A percentile compares a stretch with the other conserved stretches of the same genome.
These are phyloP conservation scores for Talaromyces sp. DNA, from an alignment of 2,329 filamentous ascomycete genomes.

Conservation along the genomic window DNA sequence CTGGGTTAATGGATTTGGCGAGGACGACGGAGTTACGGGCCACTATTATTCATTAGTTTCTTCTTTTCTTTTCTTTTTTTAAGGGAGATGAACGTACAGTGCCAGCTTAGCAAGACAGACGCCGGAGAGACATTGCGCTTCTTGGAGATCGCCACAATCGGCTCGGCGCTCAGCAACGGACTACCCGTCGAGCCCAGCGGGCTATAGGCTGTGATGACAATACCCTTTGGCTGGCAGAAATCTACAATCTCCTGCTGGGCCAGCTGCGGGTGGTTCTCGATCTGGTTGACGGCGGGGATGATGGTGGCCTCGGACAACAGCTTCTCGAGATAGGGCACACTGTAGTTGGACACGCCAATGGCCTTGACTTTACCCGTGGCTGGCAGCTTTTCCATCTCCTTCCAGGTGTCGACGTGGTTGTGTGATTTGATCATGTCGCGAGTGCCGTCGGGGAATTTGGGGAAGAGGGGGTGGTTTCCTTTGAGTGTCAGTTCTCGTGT, in stretches of 20 bases:
- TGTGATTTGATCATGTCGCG: constrained; percentile 66
- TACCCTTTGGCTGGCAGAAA: constrained; percentile 48
- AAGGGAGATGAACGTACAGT: constrained; percentile 27
- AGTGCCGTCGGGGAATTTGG: constrained; percentile 66
- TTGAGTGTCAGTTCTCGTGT: constrained; percentile 26
- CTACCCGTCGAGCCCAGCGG: constrained; percentile 39
- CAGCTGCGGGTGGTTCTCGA: constrained; percentile 51
- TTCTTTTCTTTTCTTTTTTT: neutral
- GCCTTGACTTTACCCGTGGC: constrained; percentile 41
- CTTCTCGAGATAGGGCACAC: constrained; percentile 42
- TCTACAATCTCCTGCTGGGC: constrained; percentile 46
- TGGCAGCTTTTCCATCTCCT: constrained; percentile 44
- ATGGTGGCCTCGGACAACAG: constrained; percentile 42
- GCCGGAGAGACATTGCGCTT: constrained; percentile 35
- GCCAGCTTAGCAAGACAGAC: constrained; percentile 40
- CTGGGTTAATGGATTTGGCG: constrained; percentile 37
- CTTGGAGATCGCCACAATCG: constrained; percentile 37
- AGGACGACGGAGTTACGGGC: constrained; percentile 37
- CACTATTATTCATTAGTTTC: constrained; percentile 19
- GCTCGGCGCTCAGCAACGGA: constrained; percentile 37
- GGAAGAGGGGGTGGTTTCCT: constrained; percentile 50
- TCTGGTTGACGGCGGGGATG: constrained; percentile 46
- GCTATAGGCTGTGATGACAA: constrained; percentile 45
- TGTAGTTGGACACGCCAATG: constrained; percentile 51
- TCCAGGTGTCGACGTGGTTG: constrained; percentile 56